These are phyloP conservation scores for Colletotrichum magnum DNA, from an alignment of 2,329 filamentous ascomycete genomes.

Conservation along the genomic window DNA sequence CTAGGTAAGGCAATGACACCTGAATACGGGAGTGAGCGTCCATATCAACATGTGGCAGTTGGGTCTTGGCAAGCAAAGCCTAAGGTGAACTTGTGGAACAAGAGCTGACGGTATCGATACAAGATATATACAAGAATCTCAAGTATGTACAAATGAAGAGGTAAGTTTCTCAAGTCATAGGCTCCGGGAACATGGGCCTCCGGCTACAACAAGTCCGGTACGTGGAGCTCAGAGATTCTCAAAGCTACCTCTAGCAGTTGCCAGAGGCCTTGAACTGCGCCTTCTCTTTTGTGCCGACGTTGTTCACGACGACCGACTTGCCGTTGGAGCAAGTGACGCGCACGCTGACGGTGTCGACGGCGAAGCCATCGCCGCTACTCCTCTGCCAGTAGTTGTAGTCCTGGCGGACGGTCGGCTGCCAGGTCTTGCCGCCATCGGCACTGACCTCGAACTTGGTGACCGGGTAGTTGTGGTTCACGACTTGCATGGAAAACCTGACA, in stretches of 20 bases:
- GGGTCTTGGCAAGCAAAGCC: too few relatives aligned
- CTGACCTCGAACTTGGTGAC: constrained; percentile 72
- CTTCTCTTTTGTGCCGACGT: constrained; percentile 35
- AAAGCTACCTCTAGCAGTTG: constrained; percentile 14
- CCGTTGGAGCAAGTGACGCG: constrained; percentile 44
- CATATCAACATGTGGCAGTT: too few relatives aligned
- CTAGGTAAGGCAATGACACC: too few relatives aligned
- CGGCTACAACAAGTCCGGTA: too few relatives aligned
- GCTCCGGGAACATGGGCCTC: too few relatives aligned
- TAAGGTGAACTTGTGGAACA: too few relatives aligned
- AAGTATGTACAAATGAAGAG: too few relatives aligned
- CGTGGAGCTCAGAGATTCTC: too few relatives aligned
- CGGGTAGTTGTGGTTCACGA: constrained; percentile 72
- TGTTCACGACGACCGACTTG: constrained; percentile 41
- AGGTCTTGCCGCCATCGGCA: constrained; percentile 70
- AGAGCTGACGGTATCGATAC: too few relatives aligned
- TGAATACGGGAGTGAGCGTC: too few relatives aligned
- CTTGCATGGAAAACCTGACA: constrained; percentile 60
- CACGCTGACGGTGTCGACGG: constrained; percentile 40
- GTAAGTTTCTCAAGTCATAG: too few relatives aligned
- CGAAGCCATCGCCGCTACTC: constrained; percentile 42
- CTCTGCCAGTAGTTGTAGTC: constrained; percentile 55
- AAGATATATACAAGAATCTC: too few relatives aligned
- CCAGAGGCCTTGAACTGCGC: constrained; percentile 31
- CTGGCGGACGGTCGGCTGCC: constrained; percentile 66